Conservation (phyloP, 805 yeast species). For the Wickerhamomyces ciferrii region DNA sequence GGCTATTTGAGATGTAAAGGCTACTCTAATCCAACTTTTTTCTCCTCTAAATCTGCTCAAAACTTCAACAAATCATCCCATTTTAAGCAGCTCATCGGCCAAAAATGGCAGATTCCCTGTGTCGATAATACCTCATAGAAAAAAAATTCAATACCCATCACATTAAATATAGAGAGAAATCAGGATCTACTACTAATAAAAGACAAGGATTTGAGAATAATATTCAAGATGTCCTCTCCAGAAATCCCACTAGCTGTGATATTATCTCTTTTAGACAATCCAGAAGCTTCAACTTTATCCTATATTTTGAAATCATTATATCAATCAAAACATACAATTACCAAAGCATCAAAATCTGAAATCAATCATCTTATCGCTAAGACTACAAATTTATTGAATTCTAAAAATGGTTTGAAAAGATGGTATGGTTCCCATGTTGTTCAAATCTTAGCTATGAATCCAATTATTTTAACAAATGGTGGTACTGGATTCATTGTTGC, state of each 20-base stretch:
- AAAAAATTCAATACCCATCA: too few relatives aligned
- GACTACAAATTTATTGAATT: slow-evolving; percentile 25
- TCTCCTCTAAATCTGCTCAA: too few relatives aligned
- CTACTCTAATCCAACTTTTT: too few relatives aligned
- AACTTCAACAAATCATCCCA: too few relatives aligned
- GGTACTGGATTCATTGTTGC: slow-evolving; percentile 32
- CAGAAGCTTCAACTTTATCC: slow-evolving; percentile 13
- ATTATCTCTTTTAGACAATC: slow-evolving; percentile 12
- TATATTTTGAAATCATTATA: slow-evolving; percentile 19
- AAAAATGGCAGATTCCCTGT: not conserved
- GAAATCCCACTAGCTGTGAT: slow-evolving; percentile 20
- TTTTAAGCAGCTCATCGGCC: not conserved
- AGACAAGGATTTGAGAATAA: too few relatives aligned
- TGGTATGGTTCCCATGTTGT: slow-evolving; percentile 32
- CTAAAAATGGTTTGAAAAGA: slow-evolving; percentile 25
- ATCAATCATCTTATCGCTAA: slow-evolving; percentile 42
- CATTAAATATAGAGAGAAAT: too few relatives aligned
- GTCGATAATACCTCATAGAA: not conserved
- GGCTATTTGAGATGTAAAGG: too few relatives aligned
- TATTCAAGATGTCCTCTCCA: slow-evolving; percentile 10
- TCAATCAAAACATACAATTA: slow-evolving; percentile 23
- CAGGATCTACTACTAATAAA: not conserved
- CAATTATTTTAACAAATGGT: slow-evolving; percentile 26
- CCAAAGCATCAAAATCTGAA: slow-evolving; percentile 42
- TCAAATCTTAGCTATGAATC: slow-evolving; percentile 19